Evolutionary conservation across 2,329 filamentous ascomycete species (phyloP).

Genomic region (Talaromyces sp.): DNA sequence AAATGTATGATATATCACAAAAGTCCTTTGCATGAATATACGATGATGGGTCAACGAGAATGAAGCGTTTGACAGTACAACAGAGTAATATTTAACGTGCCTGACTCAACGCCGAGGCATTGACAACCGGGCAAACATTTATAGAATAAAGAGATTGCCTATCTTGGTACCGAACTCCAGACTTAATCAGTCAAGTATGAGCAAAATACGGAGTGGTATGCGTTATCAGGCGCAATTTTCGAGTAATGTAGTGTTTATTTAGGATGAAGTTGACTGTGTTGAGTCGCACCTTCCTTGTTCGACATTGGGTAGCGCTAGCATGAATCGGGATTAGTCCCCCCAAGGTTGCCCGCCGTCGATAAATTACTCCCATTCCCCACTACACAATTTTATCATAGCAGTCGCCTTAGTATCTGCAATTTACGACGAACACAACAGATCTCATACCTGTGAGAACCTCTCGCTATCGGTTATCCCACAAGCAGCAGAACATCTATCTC

Average conservation of each 20-base stretch:
- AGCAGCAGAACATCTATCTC: background rate
- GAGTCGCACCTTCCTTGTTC: background rate
- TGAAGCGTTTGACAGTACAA: background rate
- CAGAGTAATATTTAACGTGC: background rate
- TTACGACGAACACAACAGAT: background rate
- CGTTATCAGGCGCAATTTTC: background rate
- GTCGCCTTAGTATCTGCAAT: background rate
- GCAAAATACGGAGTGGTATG: background rate
- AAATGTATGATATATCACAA: conserved; percentile 7
- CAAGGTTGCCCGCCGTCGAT: conserved; percentile 1
- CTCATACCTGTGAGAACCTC: background rate
- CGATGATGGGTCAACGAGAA: background rate
- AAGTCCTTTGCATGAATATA: conserved; percentile 5
- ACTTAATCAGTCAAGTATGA: background rate
- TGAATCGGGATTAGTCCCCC: background rate
- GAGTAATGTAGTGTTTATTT: background rate
- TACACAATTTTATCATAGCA: conserved; percentile 19
- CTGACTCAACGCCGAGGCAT: background rate
- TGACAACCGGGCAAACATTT: background rate
- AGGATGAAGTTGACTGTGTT: background rate
- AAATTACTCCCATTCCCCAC: conserved; percentile 14
- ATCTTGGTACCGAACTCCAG: background rate
- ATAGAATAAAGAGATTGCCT: background rate
- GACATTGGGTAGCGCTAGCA: background rate
- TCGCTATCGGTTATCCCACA: background rate